Percentiles rank a stretch among this genome's conserved stretches.
These are phyloP conservation scores for Nidularia sp. DNA, from an alignment of 768 basidiomycete genomes.

Conservation along the genomic window DNA sequence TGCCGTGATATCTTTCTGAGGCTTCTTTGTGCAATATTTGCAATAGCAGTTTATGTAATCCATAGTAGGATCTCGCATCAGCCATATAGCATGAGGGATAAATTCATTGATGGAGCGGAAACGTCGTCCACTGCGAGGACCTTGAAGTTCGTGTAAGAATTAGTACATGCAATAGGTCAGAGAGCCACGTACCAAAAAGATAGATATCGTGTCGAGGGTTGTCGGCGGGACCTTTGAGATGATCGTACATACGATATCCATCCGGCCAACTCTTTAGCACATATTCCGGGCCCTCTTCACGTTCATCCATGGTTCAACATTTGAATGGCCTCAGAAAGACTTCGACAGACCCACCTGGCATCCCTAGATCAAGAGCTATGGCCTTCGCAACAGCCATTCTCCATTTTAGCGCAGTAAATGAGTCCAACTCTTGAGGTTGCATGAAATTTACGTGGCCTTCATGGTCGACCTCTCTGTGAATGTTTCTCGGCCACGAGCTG, in stretches of 20 bases:
- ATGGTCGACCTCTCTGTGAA: conserved; percentile 43
- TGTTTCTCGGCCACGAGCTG: conserved; percentile 53
- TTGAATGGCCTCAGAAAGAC: background rate
- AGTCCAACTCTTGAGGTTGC: conserved; percentile 47
- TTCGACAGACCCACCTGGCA: conserved; percentile 40
- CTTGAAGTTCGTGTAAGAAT: conserved; percentile 23
- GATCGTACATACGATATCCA: conserved; percentile 70
- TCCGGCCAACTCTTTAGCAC: conserved; percentile 62
- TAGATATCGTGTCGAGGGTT: conserved; percentile 73
- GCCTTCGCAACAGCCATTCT: conserved; percentile 37
- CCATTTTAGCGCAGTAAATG: conserved; percentile 56
- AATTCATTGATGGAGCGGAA: conserved; percentile 88
- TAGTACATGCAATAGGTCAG: background rate
- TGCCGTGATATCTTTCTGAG: conserved; percentile 67
- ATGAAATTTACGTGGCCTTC: conserved; percentile 74
- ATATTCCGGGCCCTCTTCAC: conserved; percentile 48
- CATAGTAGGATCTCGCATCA: conserved; percentile 50
- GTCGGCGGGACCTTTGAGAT: conserved; percentile 57
- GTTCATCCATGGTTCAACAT: background rate
- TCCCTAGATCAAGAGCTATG: conserved; percentile 35
- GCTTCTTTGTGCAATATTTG: conserved; percentile 72
- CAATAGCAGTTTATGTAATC: conserved; percentile 56
- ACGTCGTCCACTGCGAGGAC: conserved; percentile 34
- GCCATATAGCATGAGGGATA: conserved; percentile 80
- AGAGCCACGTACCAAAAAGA: conserved; percentile 52